These are phyloP conservation scores for Exophiala bonariae DNA, from an alignment of 2,329 filamentous ascomycete genomes.

Conservation along the genomic window DNA sequence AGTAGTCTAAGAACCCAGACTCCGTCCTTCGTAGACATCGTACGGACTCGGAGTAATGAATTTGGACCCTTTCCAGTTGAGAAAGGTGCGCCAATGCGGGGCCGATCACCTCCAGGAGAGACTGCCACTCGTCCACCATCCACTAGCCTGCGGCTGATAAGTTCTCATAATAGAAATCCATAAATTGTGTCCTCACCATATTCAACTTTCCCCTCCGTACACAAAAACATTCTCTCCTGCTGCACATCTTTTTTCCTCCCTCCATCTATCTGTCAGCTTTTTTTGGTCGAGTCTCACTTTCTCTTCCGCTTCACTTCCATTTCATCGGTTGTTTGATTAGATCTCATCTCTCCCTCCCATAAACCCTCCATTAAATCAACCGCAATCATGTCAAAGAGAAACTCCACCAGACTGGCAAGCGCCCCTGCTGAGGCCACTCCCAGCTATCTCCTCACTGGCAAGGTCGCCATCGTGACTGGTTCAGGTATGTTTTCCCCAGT, in stretches of 20 bases:
- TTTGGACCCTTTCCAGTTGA: too few species aligned
- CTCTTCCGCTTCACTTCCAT: neutral
- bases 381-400: slow-evolving; percentile 19
- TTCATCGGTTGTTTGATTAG: neutral
- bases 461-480: slow-evolving; percentile 38
- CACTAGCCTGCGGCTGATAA: slow-evolving; percentile 14
- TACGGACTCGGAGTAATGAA: too few species aligned
- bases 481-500: slow-evolving; percentile 26
- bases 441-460: slow-evolving; percentile 44
- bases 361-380: slow-evolving; percentile 4
- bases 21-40: too few species aligned
- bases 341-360: neutral
- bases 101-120: too few species aligned
- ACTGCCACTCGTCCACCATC: too few species aligned
- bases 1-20: too few species aligned
- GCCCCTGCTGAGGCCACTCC: slow-evolving; percentile 18
- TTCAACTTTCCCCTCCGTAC: slow-evolving; percentile 1
- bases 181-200: neutral
- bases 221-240: neutral
- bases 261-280: neutral
- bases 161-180: slow-evolving; percentile 10
- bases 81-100: too few species aligned
- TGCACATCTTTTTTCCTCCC: neutral
- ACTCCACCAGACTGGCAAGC: slow-evolving; percentile 24
- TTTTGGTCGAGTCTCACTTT: neutral